These are phyloP conservation scores for Carex scoparia DNA, from an alignment of 176 grass and related monocot genomes.

Conservation along the genomic window DNA sequence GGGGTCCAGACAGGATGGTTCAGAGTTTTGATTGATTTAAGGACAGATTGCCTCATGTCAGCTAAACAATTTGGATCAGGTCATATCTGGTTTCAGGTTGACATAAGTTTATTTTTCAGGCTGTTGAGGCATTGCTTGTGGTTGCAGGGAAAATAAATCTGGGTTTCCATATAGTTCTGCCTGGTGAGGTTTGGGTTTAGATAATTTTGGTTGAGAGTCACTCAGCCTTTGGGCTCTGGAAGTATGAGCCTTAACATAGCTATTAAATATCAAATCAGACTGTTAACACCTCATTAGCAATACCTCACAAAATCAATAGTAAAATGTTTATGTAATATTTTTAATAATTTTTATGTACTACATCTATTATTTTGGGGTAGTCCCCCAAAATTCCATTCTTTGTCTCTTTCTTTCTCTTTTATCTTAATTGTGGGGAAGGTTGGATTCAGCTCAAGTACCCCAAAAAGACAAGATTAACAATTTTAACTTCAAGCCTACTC, in stretches of 20 bases:
- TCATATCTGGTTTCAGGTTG: neutral
- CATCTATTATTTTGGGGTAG: neutral
- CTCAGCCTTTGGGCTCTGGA: neutral
- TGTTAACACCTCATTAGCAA: neutral
- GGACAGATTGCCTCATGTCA: neutral
- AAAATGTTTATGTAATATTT: neutral
- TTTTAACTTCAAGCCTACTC: neutral
- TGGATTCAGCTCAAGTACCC: neutral
- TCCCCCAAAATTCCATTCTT: neutral
- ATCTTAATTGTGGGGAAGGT: neutral
- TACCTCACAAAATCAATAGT: neutral
- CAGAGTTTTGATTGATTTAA: neutral
- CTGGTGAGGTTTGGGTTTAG: neutral
- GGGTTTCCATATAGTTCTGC: neutral
- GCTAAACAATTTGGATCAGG: neutral
- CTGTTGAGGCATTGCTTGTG: neutral
- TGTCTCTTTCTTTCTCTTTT: neutral
- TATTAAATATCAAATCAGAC: neutral
- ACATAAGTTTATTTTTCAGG: neutral
- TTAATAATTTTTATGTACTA: neutral
- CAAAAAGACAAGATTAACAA: neutral
- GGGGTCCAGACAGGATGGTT: neutral
- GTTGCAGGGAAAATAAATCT: neutral
- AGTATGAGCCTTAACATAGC: neutral
- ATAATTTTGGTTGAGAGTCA: neutral